Evolutionary conservation across 345 rosid genomes (phyloP).

Genomic region (Lumnitzera littorea): DNA sequence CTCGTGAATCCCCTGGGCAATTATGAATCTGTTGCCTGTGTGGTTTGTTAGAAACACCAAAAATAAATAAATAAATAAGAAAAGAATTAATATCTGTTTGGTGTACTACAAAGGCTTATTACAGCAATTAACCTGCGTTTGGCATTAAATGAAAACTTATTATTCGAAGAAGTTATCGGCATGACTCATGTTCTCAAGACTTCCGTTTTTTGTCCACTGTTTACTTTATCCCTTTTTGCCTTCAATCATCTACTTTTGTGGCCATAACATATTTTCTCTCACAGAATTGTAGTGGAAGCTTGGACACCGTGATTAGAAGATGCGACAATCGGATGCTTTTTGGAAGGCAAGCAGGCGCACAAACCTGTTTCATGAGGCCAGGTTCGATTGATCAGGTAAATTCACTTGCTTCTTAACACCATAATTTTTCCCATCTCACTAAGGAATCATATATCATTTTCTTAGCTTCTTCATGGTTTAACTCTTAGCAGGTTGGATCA

Average conservation of each 20-base stretch:
- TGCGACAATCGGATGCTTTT: conserved; percentile 49
- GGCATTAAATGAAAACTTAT: too few species aligned
- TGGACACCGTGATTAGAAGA: conserved; percentile 45
- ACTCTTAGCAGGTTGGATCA: conserved; percentile 12
- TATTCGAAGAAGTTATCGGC: too few species aligned
- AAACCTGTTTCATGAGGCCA: conserved; percentile 69
- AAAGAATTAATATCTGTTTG: too few species aligned
- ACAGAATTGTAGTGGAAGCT: conserved; percentile 73
- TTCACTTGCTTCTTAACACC: neutral
- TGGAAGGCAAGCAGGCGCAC: conserved; percentile 62
- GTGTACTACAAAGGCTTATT: too few species aligned
- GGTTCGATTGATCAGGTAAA: conserved; percentile 42
- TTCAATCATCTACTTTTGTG: too few species aligned
- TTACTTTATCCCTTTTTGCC: too few species aligned
- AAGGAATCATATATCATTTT: neutral
- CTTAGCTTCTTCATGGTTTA: conserved; percentile 1
- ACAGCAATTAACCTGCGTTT: too few species aligned
- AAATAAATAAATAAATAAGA: too few species aligned
- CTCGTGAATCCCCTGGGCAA: too few species aligned
- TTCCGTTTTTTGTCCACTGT: neutral
- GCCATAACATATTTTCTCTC: neutral
- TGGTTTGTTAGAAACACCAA: too few species aligned
- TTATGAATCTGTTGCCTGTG: too few species aligned
- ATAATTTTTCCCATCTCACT: conserved; percentile 1
- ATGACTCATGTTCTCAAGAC: neutral